phyloP scores from a whole-genome alignment of 1,284 basidiomycete species.

The Schizopora paradoxa region DNA sequence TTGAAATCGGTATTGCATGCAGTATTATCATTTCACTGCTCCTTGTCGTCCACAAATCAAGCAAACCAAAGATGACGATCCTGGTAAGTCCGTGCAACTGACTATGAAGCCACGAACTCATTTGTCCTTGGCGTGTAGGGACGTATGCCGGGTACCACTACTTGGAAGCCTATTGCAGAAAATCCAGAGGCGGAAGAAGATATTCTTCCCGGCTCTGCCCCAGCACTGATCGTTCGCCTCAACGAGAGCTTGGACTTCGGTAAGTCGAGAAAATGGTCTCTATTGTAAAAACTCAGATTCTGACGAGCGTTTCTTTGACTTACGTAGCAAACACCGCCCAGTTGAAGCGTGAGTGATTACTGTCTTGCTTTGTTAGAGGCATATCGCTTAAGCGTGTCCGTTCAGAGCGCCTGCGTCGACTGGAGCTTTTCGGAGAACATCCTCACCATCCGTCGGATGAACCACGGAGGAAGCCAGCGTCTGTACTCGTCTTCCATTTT shows the following conservation, averaged over 20 bases:
- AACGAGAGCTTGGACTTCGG: slow-evolving; percentile 81
- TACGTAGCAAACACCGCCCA: slow-evolving; percentile 79
- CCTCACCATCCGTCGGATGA: slow-evolving; percentile 83
- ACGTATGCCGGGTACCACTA: slow-evolving; percentile 73
- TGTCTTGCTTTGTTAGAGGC: slow-evolving; percentile 6
- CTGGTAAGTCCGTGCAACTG: slow-evolving; percentile 36
- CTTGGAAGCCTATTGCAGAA: slow-evolving; percentile 80
- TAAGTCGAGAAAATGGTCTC: slow-evolving; percentile 25
- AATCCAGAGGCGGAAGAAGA: slow-evolving; percentile 73
- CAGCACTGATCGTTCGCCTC: slow-evolving; percentile 53
- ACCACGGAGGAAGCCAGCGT: slow-evolving; percentile 71
- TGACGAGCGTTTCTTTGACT: slow-evolving; percentile 9
- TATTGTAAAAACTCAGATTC: slow-evolving; percentile 1
- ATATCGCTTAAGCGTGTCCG: slow-evolving; percentile 1
- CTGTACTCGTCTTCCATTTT: slow-evolving; percentile 82
- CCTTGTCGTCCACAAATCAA: slow-evolving; percentile 83
- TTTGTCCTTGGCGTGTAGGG: slow-evolving; percentile 41
- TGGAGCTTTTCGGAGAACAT: slow-evolving; percentile 76
- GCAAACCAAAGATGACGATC: slow-evolving; percentile 69
- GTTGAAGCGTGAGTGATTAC: slow-evolving; percentile 53
- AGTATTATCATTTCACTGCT: slow-evolving; percentile 82
- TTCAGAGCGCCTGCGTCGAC: slow-evolving; percentile 68
- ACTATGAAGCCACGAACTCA: background rate
- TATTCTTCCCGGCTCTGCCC: too few species aligned
- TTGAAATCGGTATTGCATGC: slow-evolving; percentile 82